phyloP scores from a whole-genome alignment of 2,329 filamentous ascomycete species.

The Parafenestella ontariensis region DNA sequence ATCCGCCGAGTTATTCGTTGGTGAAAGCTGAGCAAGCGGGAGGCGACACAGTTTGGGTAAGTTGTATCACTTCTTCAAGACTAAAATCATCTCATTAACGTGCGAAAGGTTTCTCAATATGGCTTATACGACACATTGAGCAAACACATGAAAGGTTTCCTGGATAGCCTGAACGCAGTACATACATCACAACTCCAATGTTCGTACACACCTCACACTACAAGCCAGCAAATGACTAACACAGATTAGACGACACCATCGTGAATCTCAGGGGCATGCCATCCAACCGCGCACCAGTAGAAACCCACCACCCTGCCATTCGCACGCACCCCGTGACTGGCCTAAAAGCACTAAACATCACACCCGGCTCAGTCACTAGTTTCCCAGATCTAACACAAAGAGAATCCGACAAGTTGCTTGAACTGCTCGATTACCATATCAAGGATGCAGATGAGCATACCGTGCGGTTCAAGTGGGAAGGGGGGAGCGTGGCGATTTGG shows the following conservation, averaged over 20 bases:
- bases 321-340: constrained; percentile 59
- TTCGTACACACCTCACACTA: not conserved
- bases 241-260: constrained; percentile 3
- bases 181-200: constrained; percentile 6
- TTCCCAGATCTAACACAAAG: constrained; percentile 60
- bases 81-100: not conserved
- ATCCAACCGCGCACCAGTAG: constrained; percentile 51
- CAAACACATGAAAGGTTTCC: constrained; percentile 9
- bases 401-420: constrained; percentile 48
- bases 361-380: constrained; percentile 54
- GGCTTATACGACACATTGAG: constrained; percentile 20
- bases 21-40: not conserved
- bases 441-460: constrained; percentile 15
- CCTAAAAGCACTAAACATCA: constrained; percentile 52
- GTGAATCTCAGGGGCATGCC: constrained; percentile 9
- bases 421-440: constrained; percentile 15
- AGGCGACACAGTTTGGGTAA: constrained; percentile 8
- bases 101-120: constrained; percentile 13
- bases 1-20: constrained; percentile 11
- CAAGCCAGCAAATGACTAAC: not conserved
- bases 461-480: constrained; percentile 15
- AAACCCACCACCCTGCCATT: constrained; percentile 55
- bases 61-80: not conserved
- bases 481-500: constrained; percentile 19
- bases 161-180: constrained; percentile 10